Base-by-base conservation (phyloP, 495 filamentous ascomycete genomes). In the Penicillium malachiteum region DNA sequence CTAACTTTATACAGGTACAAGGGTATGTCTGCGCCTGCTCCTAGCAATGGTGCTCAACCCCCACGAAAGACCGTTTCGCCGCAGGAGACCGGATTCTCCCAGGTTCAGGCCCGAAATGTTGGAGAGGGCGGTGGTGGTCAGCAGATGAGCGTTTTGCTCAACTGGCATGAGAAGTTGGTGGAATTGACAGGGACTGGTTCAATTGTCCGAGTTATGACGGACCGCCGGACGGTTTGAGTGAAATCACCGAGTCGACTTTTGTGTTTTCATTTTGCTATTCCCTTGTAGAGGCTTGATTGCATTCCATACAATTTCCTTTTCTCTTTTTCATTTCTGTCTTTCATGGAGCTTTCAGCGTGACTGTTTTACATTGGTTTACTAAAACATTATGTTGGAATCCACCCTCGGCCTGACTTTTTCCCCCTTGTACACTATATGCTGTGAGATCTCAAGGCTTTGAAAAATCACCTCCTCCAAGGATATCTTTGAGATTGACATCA, bases 161-260 rank as follows among this genome's bases (percentile, higher is more conserved):
- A 88, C 67, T 97, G 92, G 92, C 92, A 96, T 65, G 92, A 97
- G 81, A 96, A 95, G 80, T 76, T 95, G 43, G 91, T 96, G 2
- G 92, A 96, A 62, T 82, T 97, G 61, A 86, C 90, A 16, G 92
- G 92, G 37, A 79, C 88, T 61, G 92, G 92, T 14, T 86, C 87
- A 70, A 93, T 97, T 75, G 87, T 91, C 58, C 79, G 92, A 59
- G 86, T 89, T 48, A 96, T 97, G 91, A 90, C 89, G 21, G 92
- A 97, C 78, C 86, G 90, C 71, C 80, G 92, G 68, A 96, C 86
- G 57, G 91, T 96, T 59, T 96, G 77, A 83, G 37, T 13, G 53
- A 50, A 61, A 44, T 35, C 26, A 57, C 34, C 34, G 41, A 26
- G 33, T 38, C 31, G 56, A 26, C 47, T 50, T 38, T 59, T 47